Evolutionary conservation across 176 grass and related monocot species (phyloP).

Genomic region (Raddia distichophylla): DNA sequence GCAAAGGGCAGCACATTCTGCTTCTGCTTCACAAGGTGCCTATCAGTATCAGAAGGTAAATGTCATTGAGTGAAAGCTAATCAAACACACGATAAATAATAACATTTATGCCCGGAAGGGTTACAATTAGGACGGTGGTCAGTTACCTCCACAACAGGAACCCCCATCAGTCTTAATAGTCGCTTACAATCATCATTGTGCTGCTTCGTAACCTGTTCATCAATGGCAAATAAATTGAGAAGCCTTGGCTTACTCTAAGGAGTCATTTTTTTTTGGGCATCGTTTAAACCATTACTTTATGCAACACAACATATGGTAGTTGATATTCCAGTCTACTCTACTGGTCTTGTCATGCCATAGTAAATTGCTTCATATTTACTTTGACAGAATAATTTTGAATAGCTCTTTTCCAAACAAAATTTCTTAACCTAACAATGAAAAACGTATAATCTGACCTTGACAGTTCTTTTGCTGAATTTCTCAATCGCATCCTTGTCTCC

Average conservation of each 20-base stretch:
- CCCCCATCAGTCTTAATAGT: conserved; percentile 91
- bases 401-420: neutral
- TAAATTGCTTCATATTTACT: neutral
- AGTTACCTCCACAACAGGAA: conserved; percentile 93
- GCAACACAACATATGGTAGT: neutral
- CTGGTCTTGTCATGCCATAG: neutral
- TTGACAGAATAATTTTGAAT: neutral
- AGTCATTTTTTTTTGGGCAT: neutral
- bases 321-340: conserved; percentile 13
- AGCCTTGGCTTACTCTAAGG: neutral
- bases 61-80: neutral
- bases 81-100: conserved; percentile 3
- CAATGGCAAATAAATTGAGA: conserved; percentile 28
- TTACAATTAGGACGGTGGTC: too few relatives aligned
- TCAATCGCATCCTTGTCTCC: conserved; percentile 86
- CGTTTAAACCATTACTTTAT: conserved; percentile 1
- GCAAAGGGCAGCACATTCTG: conserved; percentile 88
- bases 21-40: conserved; percentile 96
- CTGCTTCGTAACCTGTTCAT: conserved; percentile 81
- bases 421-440: conserved; percentile 3
- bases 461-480: conserved; percentile 94
- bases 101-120: neutral
- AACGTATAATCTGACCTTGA: conserved; percentile 67
- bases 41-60: conserved; percentile 37
- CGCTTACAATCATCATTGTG: conserved; percentile 96